Conservation (phyloP, 148 eudicot species). For the Heliamphora exappendiculata region DNA sequence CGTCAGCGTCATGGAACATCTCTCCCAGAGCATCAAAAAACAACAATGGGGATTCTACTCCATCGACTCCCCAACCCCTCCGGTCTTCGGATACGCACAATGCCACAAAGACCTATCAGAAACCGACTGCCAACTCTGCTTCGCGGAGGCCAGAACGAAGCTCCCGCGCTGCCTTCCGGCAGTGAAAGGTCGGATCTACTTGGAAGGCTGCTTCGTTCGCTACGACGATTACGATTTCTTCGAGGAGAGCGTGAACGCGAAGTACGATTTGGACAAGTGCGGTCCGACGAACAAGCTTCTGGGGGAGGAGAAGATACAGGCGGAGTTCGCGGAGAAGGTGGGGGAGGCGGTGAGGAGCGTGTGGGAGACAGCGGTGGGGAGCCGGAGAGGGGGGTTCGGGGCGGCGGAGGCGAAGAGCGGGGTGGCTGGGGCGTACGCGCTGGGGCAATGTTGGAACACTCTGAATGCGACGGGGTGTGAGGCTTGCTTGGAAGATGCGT, state of each 20-base stretch:
- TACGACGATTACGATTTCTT: conserved; percentile 4
- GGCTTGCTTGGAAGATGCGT: conserved; percentile 4
- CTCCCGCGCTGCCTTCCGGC: not conserved
- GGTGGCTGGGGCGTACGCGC: not conserved
- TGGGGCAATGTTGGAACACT: conserved; percentile 11
- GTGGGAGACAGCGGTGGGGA: not conserved
- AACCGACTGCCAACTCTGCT: conserved; percentile 4
- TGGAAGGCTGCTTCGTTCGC: not conserved
- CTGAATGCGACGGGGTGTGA: conserved; percentile 6
- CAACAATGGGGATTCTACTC: not conserved
- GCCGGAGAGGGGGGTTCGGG: not conserved
- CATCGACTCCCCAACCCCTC: not conserved
- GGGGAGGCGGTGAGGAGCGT: not conserved
- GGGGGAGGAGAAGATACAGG: not conserved
- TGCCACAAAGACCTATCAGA: conserved; percentile 1
- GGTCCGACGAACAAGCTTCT: not conserved
- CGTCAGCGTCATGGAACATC: conserved; percentile 10
- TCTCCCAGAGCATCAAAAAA: not conserved
- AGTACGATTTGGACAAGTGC: not conserved
- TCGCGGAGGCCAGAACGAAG: not conserved
- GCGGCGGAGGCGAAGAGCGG: not conserved
- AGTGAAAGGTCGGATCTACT: not conserved
- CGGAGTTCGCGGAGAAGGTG: not conserved
- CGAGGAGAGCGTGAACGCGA: not conserved
- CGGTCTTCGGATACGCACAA: not conserved